Evolutionary conservation across 2,329 filamentous ascomycete species (phyloP).

Genomic region (Penicillium crustosum): DNA sequence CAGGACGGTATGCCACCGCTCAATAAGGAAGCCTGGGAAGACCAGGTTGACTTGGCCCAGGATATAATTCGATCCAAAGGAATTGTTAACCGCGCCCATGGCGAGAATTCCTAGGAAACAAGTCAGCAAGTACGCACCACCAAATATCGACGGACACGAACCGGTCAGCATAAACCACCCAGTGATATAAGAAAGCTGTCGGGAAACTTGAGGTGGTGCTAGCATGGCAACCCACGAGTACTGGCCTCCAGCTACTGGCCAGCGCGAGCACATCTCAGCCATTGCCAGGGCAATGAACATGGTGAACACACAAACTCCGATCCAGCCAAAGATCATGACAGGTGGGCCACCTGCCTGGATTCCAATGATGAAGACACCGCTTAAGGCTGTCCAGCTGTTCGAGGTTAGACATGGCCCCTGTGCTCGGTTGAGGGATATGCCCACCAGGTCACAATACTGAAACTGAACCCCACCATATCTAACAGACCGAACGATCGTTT

Average conservation of each 20-base stretch:
- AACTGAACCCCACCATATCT: conserved; percentile 58
- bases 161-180: conserved; percentile 50
- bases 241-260: conserved; percentile 55
- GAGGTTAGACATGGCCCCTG: background rate
- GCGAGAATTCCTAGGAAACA: conserved; percentile 33
- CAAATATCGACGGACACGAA: conserved; percentile 12
- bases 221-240: conserved; percentile 58
- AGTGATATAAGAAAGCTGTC: conserved; percentile 43
- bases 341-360: conserved; percentile 55
- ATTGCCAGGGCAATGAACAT: conserved; percentile 55
- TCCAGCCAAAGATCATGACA: conserved; percentile 58
- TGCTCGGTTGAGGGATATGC: background rate
- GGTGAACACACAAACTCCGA: conserved; percentile 51
- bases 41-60: conserved; percentile 55
- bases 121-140: background rate
- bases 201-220: conserved; percentile 47
- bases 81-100: conserved; percentile 56
- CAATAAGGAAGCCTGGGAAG: conserved; percentile 51
- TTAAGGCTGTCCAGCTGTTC: conserved; percentile 53
- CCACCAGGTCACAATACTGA: conserved; percentile 55
- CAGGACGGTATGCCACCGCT: conserved; percentile 57
- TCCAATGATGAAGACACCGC: conserved; percentile 55
- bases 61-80: conserved; percentile 55
- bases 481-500: conserved; percentile 55
- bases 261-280: conserved; percentile 57